Evolutionary conservation across 2,329 filamentous ascomycete species (phyloP), one percentile per base, ranked within the genome.

Genomic region (Clonostachys rhizophaga): DNA sequence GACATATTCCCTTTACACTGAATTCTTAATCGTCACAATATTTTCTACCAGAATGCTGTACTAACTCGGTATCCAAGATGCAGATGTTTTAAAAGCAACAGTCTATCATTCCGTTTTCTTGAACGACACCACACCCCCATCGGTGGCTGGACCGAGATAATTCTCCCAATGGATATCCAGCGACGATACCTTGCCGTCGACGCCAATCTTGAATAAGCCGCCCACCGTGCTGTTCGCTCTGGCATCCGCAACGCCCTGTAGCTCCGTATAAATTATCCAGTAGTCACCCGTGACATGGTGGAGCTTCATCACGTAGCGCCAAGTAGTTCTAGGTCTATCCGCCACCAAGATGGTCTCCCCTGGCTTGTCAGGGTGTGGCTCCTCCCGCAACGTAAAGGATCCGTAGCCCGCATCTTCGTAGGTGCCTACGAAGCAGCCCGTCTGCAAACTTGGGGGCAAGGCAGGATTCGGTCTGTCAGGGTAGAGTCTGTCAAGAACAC

Each of bases 351-450:
- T 55, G 34, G 44, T 47, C 18, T 56, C 42, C 4, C 39, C 45
- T 3, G 41, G 18, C 16, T 53, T 47, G 4, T 49, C 33, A 0
- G 52, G 50, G 13, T 57, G 42, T 8, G 50, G 40, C 8, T 53
- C 48, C 10, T 49, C 49, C 2, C 47, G 46, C 5, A 65, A 48
- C 1, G 51, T 47, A 11, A 65, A 43, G 2, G 42, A 49, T 17
- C 57, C 59, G 56, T 75, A 76, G 5, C 64, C 71, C 2, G 65
- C 63, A 46, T 76, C 63, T 49, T 58, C 66, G 52, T 76, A 78
- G 2, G 61, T 69, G 4, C 75, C 75, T 2, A 56, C 52, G 17
- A 63, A 48, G 2, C 55, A 50, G 49, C 69, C 68, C 35, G 55
- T 54, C 14, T 54, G 49, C 5, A 74, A 53, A 0, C 68, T 62